Base-by-base conservation (phyloP, 805 yeast genomes). In the Metschnikowia continentalis region DNA sequence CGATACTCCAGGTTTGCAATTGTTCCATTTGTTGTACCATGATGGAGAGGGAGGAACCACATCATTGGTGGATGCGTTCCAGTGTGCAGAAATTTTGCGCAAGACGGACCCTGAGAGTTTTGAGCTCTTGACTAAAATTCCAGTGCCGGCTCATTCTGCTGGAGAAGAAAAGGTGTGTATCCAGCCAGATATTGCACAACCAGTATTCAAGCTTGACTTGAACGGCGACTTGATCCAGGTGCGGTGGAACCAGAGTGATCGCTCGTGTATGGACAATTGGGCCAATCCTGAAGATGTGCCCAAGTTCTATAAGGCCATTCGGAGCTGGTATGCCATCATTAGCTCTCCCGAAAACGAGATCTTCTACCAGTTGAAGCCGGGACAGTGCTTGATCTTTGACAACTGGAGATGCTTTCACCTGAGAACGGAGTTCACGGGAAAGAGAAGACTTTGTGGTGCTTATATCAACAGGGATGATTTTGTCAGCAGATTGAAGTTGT, bases 391-490 rank as follows among this genome's bases (percentile, higher is more conserved):
- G 55, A 79, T 85, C 38, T 84, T 84, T 61, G 89, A 85, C 61
- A 85, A 84, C 61, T 84, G 90, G 89, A 66, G 90, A 58, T 81
- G 82, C 19, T 73, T 84, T 65, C 90, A 85, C 63, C 82, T 86
- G 15, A 74, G 90, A 60, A 80, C 82, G 42, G 83, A 75, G 53
- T 83, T 84, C 52, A 78, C 84, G 1, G 90, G 90, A 2, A 77
- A 78, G 60, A 72, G 90, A 63, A 69, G 88, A 57, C 75, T 84
- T 78, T 85, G 90, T 63, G 90, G 90, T 11, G 88, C 88, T 1
- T 84, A 85, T 64, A 72, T 81, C 55, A 82, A 82, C 63, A 70
- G 86, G 49, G 90, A 85, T 60, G 90, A 84, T 61, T 84, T 81
- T 63, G 67, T 81, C 26, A 65, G 72, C 23, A 56, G 69, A 37